Evolutionary conservation across 2,329 filamentous ascomycete genomes (phyloP), one percentile per base, ranked within the genome.

Genomic region (Rosellinia necatrix): DNA sequence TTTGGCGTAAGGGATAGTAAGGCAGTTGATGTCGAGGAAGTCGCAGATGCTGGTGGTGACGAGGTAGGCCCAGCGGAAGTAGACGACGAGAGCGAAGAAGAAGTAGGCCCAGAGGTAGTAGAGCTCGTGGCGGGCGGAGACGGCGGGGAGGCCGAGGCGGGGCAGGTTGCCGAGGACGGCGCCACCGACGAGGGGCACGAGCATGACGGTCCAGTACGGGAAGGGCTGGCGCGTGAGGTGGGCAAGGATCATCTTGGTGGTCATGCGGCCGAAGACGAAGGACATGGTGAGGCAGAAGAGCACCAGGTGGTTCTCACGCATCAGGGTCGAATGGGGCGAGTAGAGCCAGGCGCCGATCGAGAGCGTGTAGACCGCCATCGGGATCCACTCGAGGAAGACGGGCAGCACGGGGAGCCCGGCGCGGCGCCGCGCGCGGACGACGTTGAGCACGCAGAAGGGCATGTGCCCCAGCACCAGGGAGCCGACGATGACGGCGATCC

Each of bases 241-340:
- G 2, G 94, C 93, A 15, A 99, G 86, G 70, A 99, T 99, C 74
- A 97, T 97, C 79, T 97, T 99, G 34, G 94, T 99, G 0, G 94
- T 97, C 88, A 99, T 92, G 64, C 94, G 89, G 30, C 94, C 94
- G 73, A 99, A 97, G 56, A 97, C 94, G 67, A 97, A 92, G n/a
- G 91, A 90, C 81, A 97, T 89, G 57, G 91, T 96, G 58, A 96
- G 76, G 77, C 92, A 97, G 74, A 96, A 96, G 42, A 97, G 83
- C 9, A 96, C 86, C 1, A 99, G 83, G 69, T 94, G 90, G 76
- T 97, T 97, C 58, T 96, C 86, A 30, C 77, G 75, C 70, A 96
- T 82, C 32, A 99, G 76, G 9, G 84, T 87, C 56, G 92, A 96
- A 77, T 96, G 85, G 0, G 93, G 92, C 13, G 91, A 96, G 71